These are phyloP conservation scores for Fusarium pseudograminearum DNA, from an alignment of 2,329 filamentous ascomycete genomes.

Conservation along the genomic window DNA sequence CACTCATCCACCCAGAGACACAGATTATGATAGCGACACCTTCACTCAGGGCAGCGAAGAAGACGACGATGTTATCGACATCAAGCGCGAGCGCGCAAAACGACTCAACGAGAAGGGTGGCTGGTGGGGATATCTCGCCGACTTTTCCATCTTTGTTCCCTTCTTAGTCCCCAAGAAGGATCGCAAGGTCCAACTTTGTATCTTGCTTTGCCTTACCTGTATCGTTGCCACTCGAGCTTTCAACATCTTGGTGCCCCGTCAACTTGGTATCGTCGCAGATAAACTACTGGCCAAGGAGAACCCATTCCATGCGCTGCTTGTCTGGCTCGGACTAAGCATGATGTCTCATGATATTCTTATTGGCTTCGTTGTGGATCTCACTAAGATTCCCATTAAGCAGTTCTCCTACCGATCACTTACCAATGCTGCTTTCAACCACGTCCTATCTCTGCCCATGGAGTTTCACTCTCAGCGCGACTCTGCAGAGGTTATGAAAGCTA, in stretches of 20 bases:
- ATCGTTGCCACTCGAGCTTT: constrained; percentile 45
- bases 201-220: constrained; percentile 44
- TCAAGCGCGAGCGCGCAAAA: constrained; percentile 47
- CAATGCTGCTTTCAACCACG: constrained; percentile 72
- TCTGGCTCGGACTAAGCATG: constrained; percentile 38
- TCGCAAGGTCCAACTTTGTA: constrained; percentile 48
- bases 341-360: constrained; percentile 21
- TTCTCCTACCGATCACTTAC: constrained; percentile 66
- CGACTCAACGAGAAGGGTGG: constrained; percentile 48
- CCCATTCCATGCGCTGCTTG: constrained; percentile 36
- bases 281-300: constrained; percentile 40
- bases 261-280: constrained; percentile 51
- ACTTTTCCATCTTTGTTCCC: constrained; percentile 50
- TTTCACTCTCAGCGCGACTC: constrained; percentile 76
- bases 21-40: constrained; percentile 1
- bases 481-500: constrained; percentile 72
- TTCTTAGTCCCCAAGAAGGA: constrained; percentile 50
- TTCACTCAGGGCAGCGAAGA: constrained; percentile 33
- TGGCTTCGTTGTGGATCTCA: constrained; percentile 39
- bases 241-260: constrained; percentile 50
- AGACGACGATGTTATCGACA: constrained; percentile 40
- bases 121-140: constrained; percentile 50
- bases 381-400: constrained; percentile 53
- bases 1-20: constrained; percentile 1
- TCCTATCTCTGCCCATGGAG: constrained; percentile 77